Base-by-base conservation (phyloP, 768 basidiomycete species). In the Neoboletus brunneissimus region DNA sequence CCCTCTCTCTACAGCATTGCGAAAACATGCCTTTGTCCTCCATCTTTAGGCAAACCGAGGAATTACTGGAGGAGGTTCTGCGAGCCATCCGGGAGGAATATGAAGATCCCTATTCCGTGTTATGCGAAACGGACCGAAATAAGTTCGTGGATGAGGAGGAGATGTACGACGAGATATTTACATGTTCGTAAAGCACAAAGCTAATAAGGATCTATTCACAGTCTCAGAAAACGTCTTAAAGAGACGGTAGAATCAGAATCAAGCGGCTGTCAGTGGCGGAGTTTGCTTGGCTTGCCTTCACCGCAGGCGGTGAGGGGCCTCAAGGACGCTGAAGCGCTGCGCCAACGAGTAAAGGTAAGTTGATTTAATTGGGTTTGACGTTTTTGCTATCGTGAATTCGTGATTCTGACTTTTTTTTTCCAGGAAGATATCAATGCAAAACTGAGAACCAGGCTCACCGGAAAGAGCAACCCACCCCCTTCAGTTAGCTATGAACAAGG, bases 251-350 rank as follows among this genome's bases (percentile, higher is more conserved):
- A 20, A 10, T 42, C 31, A 2, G 42, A 42, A 13, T 42, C 53
- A 5, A 51, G 6, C 1, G 37, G 41, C 27, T 49, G 1, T 6
- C 18, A n/a, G 15, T 48, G 27, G 48, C 32, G 53, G 12, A 18
- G 7, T n/a, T 34, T 65, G 10, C 3, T 65, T 16, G 29, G 53
- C 18, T 25, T 47, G 25, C n/a, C 61, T 27, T 60, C 65, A 15
- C 47, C 58, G 15, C 45, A 31, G 51, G 38, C 43, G 16, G n/a
- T 0, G 11, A 55, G 22, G 35, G 53, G 34, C 35, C 53, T 55
- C 18, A 23, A 51, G 23, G 48, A 51, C 8, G 55, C 64, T 0
- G 20, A 55, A 31, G 53, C 1, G 15, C 53, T 66, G 27, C 53
- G 1, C 25, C 25, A 27, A 20, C 53, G 57, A 9, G 29, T 64